Conservation (phyloP, 2,329 filamentous ascomycete genomes). For the Curvularia hawaiiensis region DNA sequence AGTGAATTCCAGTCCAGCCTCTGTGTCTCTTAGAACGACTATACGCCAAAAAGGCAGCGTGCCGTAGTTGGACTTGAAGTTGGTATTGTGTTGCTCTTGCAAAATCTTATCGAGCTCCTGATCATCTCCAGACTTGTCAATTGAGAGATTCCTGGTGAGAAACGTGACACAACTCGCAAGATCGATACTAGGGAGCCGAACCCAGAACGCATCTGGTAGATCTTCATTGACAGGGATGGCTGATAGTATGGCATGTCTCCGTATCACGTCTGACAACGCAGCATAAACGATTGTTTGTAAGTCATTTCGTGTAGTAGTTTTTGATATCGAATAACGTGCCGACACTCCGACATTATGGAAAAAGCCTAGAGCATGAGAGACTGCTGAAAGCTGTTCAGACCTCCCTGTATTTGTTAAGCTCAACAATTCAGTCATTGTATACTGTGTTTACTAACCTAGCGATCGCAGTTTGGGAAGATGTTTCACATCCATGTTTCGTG, state of each 20-base stretch:
- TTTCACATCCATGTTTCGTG: neutral
- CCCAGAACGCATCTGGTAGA: neutral
- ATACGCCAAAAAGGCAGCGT: constrained; percentile 50
- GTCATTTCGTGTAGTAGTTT: neutral
- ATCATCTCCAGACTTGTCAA: neutral
- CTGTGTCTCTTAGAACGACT: constrained; percentile 37
- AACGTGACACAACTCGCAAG: neutral
- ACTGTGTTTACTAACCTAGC: neutral
- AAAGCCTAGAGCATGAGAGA: constrained; percentile 48
- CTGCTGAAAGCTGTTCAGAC: constrained; percentile 50
- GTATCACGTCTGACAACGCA: neutral
- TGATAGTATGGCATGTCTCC: neutral
- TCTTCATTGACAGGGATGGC: neutral
- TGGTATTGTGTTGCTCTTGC: constrained; percentile 48
- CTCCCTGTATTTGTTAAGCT: constrained; percentile 34
- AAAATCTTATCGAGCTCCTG: constrained; percentile 48
- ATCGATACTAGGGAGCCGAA: neutral
- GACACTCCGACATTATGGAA: constrained; percentile 50
- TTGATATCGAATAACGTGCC: constrained; percentile 32
- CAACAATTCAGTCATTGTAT: too few species aligned
- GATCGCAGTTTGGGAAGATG: neutral
- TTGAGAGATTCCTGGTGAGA: neutral
- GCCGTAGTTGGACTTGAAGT: constrained; percentile 37
- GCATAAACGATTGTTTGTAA: neutral
- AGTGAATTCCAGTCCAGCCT: constrained; percentile 40